Conservation (phyloP, 108 stramenopile genomes). For the Cyclotella cryptica region DNA sequence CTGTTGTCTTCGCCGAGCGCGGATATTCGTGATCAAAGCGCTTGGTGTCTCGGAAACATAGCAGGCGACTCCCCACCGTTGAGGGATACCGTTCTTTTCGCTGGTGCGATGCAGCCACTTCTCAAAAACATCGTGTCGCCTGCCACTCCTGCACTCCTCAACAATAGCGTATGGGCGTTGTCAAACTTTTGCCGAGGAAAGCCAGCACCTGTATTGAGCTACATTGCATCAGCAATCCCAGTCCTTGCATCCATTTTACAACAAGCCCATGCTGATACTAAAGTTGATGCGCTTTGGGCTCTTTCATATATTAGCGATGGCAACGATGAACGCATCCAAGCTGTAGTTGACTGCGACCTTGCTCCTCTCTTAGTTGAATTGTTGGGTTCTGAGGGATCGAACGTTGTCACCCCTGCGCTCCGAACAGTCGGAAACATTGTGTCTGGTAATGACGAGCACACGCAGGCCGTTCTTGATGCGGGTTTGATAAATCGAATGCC, state of each 20-base stretch:
- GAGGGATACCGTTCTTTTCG: conserved; percentile 73
- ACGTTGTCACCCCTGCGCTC: conserved; percentile 78
- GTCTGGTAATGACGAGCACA: conserved; percentile 86
- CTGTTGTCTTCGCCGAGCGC: conserved; percentile 66
- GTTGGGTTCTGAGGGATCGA: conserved; percentile 40
- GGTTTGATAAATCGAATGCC: conserved; percentile 50
- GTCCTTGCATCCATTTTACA: conserved; percentile 54
- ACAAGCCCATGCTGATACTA: conserved; percentile 44
- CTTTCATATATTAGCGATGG: conserved; percentile 92
- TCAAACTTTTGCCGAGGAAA: conserved; percentile 96
- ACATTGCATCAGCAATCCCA: conserved; percentile 65
- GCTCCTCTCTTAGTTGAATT: conserved; percentile 56
- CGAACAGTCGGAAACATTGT: conserved; percentile 95
- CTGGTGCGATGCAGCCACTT: conserved; percentile 68
- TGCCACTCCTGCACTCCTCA: conserved; percentile 68
- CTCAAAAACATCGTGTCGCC: conserved; percentile 82
- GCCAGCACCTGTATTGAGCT: conserved; percentile 68
- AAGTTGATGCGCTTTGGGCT: conserved; percentile 89
- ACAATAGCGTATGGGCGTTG: conserved; percentile 90
- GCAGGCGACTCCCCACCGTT: conserved; percentile 86
- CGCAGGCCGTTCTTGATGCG: conserved; percentile 87
- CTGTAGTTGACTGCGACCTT: conserved; percentile 66
- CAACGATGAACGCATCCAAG: conserved; percentile 78
- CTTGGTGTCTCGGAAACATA: conserved; percentile 97
- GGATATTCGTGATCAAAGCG: conserved; percentile 93